Evolutionary conservation across 2,329 filamentous ascomycete genomes (phyloP), one percentile per base, ranked within the genome.

Genomic region (Geoglossum cookeanum): DNA sequence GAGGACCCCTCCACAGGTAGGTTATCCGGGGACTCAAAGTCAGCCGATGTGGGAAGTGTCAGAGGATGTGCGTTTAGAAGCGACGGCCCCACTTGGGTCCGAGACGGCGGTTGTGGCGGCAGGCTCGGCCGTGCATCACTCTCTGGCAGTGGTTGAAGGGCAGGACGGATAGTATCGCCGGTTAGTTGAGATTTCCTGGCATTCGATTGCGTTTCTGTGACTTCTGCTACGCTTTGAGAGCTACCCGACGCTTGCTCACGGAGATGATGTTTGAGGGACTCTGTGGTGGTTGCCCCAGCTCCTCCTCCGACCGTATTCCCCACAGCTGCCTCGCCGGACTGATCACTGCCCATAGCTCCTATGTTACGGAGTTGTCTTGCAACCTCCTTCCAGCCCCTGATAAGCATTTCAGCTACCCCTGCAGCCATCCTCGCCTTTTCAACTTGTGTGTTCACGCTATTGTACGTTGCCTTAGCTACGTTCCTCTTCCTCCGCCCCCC

Each of bases 331-430:
- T 45, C 42, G n/a, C n/a, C 4, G n/a, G 9, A 17, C 42, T 17
- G 42, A 7, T 6, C 42, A 4, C 4, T 45, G 22, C 22, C 42
- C 42, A 45, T 17, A 45, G 42, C 42, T 22, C 56, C 35, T 32
- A 33, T 44, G n/a, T 55, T 22, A 62, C 61, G 7, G 68, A 84
- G 75, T 58, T 85, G 77, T 44, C 74, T 71, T 48, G 83, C 78
- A 9, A 84, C 72, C 53, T 83, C 79, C 58, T 77, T 71, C 83
- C 82, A 85, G 60, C 83, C 75, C 1, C 75, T 70, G 54, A 85
- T 78, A 4, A 85, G 68, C 80, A 85, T 84, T 65, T 83, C 79
- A 0, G 79, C 71, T 33, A 85, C 75, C 35, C 69, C 68, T 59
- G 80, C 82, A 9, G 79, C 79, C 57, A 81, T 67, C 49, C 74